A percentile compares a stretch with the other conserved stretches of the same genome.
Evolutionary conservation across 805 yeast species (phyloP).

Genomic region (Suhomyces kilbournensis): DNA sequence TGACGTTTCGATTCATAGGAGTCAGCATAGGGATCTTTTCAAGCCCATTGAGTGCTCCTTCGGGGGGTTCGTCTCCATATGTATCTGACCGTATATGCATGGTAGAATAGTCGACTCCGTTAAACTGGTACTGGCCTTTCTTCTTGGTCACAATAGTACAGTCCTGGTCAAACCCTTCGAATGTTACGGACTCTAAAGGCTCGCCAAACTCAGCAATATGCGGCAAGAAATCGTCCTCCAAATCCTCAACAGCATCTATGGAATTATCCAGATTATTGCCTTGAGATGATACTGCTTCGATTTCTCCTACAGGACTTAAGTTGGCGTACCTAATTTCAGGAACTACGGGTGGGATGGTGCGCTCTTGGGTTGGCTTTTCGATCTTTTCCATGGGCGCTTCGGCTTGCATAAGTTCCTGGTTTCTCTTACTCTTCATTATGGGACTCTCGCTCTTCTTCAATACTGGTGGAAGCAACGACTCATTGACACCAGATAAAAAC

Average conservation of each 20-base stretch:
- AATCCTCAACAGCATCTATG: constrained; percentile 6
- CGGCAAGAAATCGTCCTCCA: constrained; percentile 12
- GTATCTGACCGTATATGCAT: neutral
- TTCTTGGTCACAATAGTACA: constrained; percentile 5
- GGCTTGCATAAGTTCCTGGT: constrained; percentile 6
- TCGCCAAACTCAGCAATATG: constrained; percentile 25
- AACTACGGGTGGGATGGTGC: neutral
- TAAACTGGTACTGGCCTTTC: constrained; percentile 6
- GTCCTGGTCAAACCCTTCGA: constrained; percentile 25
- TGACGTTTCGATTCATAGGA: neutral
- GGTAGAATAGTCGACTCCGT: neutral
- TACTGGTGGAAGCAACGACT: constrained; percentile 32
- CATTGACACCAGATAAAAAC: constrained; percentile 28
- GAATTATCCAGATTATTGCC: neutral
- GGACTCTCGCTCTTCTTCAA: constrained; percentile 32
- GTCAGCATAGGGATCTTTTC: constrained; percentile 24
- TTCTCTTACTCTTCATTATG: constrained; percentile 24
- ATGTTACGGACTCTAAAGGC: constrained; percentile 14
- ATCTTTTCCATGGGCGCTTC: neutral
- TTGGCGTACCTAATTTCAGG: neutral
- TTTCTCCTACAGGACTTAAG: constrained; percentile 11
- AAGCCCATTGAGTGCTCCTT: constrained; percentile 17
- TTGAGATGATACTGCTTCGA: neutral
- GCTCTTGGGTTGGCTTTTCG: neutral
- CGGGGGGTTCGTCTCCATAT: neutral